Percentiles rank a stretch among this genome's conserved stretches.
Conservation (phyloP, 345 rosid genomes). For the Hibiscus syriacus region DNA sequence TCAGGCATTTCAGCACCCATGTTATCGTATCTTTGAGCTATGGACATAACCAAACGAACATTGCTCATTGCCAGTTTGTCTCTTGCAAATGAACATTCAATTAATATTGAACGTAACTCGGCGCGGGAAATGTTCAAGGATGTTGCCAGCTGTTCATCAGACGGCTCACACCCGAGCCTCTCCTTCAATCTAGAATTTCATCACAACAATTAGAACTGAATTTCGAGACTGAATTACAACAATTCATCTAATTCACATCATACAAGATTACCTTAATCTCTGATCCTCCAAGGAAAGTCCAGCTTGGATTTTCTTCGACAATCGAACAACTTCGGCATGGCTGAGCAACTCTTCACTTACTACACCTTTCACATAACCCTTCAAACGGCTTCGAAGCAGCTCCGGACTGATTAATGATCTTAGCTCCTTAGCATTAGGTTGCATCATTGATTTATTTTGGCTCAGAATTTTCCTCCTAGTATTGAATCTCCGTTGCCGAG, state of each 20-base stretch:
- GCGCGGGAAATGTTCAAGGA: not conserved
- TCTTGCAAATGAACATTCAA: not conserved
- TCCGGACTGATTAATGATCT: not conserved
- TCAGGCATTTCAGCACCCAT: conserved; percentile 1
- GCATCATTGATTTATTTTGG: conserved; percentile 21
- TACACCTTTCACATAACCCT: not conserved
- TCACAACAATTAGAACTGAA: conserved; percentile 7
- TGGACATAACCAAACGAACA: conserved; percentile 1
- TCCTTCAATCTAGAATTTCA: conserved; percentile 51
- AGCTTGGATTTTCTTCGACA: not conserved
- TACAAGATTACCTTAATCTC: not conserved
- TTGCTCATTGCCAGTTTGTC: not conserved
- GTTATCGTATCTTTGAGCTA: not conserved
- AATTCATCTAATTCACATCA: not conserved
- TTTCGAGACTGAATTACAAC: not conserved
- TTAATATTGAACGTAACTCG: not conserved
- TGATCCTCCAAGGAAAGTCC: conserved; percentile 1
- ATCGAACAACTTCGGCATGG: not conserved
- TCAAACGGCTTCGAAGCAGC: not conserved
- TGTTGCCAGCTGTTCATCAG: not conserved
- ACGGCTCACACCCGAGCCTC: not conserved
- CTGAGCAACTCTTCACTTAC: not conserved
- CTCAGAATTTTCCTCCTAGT: conserved; percentile 35
- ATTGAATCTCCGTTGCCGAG: conserved; percentile 64
- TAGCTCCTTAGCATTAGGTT: not conserved